Percentiles rank a stretch among this genome's conserved stretches.
phyloP scores from a whole-genome alignment of 495 filamentous ascomycete species.

The Ascodesmis nigricans region DNA sequence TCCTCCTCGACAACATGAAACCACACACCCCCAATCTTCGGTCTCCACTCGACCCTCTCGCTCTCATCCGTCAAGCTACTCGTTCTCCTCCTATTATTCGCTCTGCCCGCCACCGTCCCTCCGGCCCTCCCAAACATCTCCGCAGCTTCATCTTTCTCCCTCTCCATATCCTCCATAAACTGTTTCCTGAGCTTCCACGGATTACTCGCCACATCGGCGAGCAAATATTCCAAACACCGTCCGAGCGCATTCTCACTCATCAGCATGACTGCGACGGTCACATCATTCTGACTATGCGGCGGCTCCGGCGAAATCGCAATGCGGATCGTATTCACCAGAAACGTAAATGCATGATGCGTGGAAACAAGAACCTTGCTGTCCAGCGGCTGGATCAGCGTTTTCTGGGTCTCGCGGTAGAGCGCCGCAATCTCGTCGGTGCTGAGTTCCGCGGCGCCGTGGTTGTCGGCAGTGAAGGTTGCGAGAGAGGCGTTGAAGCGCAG shows the following conservation, averaged over 20 bases:
- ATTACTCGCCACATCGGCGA: constrained; percentile 12
- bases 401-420: constrained; percentile 15
- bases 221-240: constrained; percentile 20
- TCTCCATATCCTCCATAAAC: constrained; percentile 23
- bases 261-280: constrained; percentile 17
- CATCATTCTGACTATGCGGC: constrained; percentile 21
- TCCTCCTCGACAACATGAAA: constrained; percentile 24
- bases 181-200: constrained; percentile 14
- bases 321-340: constrained; percentile 21
- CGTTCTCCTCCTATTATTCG: constrained; percentile 31
- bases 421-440: constrained; percentile 8
- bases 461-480: constrained; percentile 14
- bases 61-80: constrained; percentile 27
- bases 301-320: constrained; percentile 19
- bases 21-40: constrained; percentile 37
- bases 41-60: constrained; percentile 11
- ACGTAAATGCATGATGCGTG: constrained; percentile 21
- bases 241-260: constrained; percentile 11
- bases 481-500: constrained; percentile 18
- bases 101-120: constrained; percentile 5
- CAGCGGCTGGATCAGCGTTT: constrained; percentile 11
- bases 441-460: constrained; percentile 6
- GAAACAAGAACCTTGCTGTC: constrained; percentile 14
- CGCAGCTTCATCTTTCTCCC: constrained; percentile 18
- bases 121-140: constrained; percentile 4